These are phyloP conservation scores for Aspergillus arachidicola DNA, from an alignment of 2,329 filamentous ascomycete genomes.

Conservation along the genomic window DNA sequence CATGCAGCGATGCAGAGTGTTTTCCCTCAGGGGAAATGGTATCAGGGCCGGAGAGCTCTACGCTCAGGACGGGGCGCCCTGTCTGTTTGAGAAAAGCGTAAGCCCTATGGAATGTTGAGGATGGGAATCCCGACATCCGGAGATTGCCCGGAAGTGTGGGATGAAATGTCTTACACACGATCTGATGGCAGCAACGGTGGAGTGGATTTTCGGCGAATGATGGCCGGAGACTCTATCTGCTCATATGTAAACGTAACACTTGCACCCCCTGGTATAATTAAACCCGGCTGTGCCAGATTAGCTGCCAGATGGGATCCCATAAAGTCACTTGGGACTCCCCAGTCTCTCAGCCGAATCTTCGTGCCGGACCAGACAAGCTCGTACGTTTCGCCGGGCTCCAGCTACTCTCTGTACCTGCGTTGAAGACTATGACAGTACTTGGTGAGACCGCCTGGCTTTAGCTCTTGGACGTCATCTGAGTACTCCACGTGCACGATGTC, in stretches of 20 bases:
- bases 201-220: not conserved
- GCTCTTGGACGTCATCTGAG: not conserved
- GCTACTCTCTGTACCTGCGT: not conserved
- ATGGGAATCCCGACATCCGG: not conserved
- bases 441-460: not conserved
- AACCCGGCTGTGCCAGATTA: not conserved
- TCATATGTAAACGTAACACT: conserved; percentile 1
- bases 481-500: not conserved
- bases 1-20: not conserved
- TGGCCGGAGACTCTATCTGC: not conserved
- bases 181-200: not conserved
- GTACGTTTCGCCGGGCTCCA: not conserved
- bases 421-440: not conserved
- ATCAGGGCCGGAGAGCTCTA: not conserved
- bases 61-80: not conserved
- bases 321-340: not conserved
- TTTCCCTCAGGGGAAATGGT: not conserved
- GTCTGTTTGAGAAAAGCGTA: not conserved
- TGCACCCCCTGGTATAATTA: not conserved
- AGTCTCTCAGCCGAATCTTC: conserved; percentile 1
- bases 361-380: conserved; percentile 1
- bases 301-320: not conserved
- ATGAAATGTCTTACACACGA: not conserved
- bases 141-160: not conserved
- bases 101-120: not conserved